These are phyloP conservation scores for Parathielavia appendiculata DNA, from an alignment of 495 filamentous ascomycete species.

Conservation along the genomic window DNA sequence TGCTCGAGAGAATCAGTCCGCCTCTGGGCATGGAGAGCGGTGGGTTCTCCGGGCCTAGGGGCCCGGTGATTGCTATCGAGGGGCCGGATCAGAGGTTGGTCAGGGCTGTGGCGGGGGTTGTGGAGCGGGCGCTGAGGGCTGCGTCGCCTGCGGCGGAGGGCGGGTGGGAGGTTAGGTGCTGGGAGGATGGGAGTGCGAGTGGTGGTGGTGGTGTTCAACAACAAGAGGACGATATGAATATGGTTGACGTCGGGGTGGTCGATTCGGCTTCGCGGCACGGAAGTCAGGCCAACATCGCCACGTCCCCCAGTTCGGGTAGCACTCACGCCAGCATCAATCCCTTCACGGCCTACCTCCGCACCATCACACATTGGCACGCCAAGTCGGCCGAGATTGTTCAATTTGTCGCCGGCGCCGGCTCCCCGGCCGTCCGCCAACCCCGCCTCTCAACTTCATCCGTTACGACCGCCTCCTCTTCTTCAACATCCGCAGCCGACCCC, in stretches of 20 bases:
- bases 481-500: background rate
- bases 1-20: constrained; percentile 37
- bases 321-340: constrained; percentile 28
- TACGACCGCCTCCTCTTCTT: constrained; percentile 3
- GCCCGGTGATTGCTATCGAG: constrained; percentile 79
- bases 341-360: constrained; percentile 60
- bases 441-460: background rate
- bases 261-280: background rate
- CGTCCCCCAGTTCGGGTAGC: background rate
- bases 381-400: constrained; percentile 60
- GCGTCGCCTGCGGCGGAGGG: constrained; percentile 23
- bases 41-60: constrained; percentile 49
- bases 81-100: constrained; percentile 56
- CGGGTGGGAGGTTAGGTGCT: constrained; percentile 52
- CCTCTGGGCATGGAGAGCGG: constrained; percentile 40
- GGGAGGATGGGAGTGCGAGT: constrained; percentile 34
- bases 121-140: constrained; percentile 55
- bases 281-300: constrained; percentile 7
- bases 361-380: constrained; percentile 66
- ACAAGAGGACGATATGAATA: constrained; percentile 8
- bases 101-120: constrained; percentile 52
- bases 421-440: background rate
- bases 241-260: constrained; percentile 2
- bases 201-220: too few relatives aligned
- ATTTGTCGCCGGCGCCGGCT: constrained; percentile 50